Evolutionary conservation across 176 grass and related monocot species (phyloP), one percentile per base, ranked within the genome.

Genomic region (Cenchrus americanus): DNA sequence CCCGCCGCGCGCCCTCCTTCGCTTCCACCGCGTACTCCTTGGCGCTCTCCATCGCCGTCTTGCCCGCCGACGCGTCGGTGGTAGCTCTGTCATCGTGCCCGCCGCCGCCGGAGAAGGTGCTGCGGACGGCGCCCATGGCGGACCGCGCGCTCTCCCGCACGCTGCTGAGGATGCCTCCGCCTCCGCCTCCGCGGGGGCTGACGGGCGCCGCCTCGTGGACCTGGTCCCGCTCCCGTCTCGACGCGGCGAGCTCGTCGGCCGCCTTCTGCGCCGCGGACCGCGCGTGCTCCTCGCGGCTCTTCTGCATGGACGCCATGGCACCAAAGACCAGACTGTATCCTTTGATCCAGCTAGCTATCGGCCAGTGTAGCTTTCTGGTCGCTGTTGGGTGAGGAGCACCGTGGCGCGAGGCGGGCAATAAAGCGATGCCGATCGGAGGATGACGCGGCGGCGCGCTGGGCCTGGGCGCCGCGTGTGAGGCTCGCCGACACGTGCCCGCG

Each of bases 291-390:
- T 84, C 83, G 2, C 81, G 88, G 48, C 81, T 83, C 66, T 50
- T 61, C 87, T 87, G 80, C 78, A 85, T 27, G 53, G 91, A 93
- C 32, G 91, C 76, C 91, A 87, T 93, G 40, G 53, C 53, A 21
- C 15, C 14, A 18, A 19, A 54, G 17, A 53, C 51, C 14, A 17
- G 5, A 53, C 51, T 53, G 51, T 37, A 37, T 37, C 14, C 7
- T 42, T 5, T 1, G n/a, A 27, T 71, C 5, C 4, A 54, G 14
- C 53, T 57, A 8, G 17, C 22, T 26, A 61, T 69, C 19, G 66
- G 19, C 19, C 40, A 5, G 66, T 11, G 21, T 23, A 11, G 5
- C 66, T n/a, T n/a, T 21, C 14, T 13, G 10, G 10, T 37, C 65
- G 22, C 0, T 24, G 1, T 9, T 60, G 44, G 0, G 27, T 26